Evolutionary conservation across 2,329 filamentous ascomycete species (phyloP).

Genomic region (Ascochyta rabiei): DNA sequence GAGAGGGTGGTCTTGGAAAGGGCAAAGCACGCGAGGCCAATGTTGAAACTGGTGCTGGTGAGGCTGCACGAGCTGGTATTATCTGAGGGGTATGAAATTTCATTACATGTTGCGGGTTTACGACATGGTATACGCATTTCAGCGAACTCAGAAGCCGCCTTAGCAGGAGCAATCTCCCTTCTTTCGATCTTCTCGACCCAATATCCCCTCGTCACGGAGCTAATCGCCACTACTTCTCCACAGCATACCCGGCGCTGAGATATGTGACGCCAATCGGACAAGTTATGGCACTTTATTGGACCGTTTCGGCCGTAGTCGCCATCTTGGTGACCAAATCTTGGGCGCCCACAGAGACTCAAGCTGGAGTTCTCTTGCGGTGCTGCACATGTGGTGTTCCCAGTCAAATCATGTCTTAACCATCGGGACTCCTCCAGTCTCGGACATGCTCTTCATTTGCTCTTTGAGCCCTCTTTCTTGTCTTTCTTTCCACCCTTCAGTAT

Average conservation of each 20-base stretch:
- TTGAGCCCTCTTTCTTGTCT: constrained; percentile 41
- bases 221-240: neutral
- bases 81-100: constrained; percentile 25
- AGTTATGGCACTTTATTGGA: neutral
- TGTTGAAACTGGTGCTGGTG: constrained; percentile 64
- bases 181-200: neutral
- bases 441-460: constrained; percentile 8
- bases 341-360: constrained; percentile 3
- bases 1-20: constrained; percentile 72
- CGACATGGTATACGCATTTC: constrained; percentile 3
- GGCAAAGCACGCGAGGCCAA: constrained; percentile 62
- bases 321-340: constrained; percentile 7
- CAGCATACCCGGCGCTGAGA: neutral
- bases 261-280: neutral
- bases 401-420: neutral
- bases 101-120: constrained; percentile 6
- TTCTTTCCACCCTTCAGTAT: constrained; percentile 71
- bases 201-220: neutral
- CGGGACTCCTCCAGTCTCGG: neutral
- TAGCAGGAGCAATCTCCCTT: neutral
- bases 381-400: neutral
- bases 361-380: neutral
- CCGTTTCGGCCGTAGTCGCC: neutral
- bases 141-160: neutral
- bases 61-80: constrained; percentile 62